phyloP scores from a whole-genome alignment of 352 stramenopile genomes.

The Phytopythium mirpurense region DNA sequence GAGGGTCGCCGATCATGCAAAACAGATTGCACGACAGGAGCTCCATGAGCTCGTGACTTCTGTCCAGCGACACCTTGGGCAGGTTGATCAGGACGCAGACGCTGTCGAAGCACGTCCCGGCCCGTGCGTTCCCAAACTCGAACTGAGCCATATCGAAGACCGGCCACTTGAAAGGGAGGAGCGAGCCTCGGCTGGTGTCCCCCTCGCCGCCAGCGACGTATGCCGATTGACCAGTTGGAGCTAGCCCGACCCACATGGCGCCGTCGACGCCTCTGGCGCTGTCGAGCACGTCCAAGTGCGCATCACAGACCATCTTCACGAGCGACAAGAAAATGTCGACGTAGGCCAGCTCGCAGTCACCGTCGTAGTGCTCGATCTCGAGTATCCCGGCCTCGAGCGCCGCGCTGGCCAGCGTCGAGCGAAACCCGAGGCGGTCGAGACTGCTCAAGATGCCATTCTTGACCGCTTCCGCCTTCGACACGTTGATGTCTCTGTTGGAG shows the following conservation, averaged over 20 bases:
- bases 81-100: conserved; percentile 83
- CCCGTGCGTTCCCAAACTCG: conserved; percentile 76
- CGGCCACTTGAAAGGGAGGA: conserved; percentile 76
- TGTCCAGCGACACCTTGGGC: conserved; percentile 67
- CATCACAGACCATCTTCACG: conserved; percentile 69
- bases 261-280: background rate
- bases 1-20: conserved; percentile 70
- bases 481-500: conserved; percentile 59
- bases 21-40: conserved; percentile 73
- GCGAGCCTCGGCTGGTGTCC: background rate
- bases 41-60: conserved; percentile 71
- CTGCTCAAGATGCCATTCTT: conserved; percentile 50
- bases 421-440: conserved; percentile 43
- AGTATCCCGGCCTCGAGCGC: conserved; percentile 54
- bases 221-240: background rate
- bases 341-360: conserved; percentile 69
- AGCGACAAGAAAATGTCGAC: conserved; percentile 79
- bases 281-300: conserved; percentile 49
- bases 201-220: background rate
- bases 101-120: conserved; percentile 75
- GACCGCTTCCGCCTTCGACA: conserved; percentile 53
- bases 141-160: conserved; percentile 89
- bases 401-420: conserved; percentile 27
- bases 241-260: background rate
- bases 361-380: conserved; percentile 66